Evolutionary conservation across 495 filamentous ascomycete genomes (phyloP), one percentile per base, ranked within the genome.

Genomic region (Immersiella caudata): DNA sequence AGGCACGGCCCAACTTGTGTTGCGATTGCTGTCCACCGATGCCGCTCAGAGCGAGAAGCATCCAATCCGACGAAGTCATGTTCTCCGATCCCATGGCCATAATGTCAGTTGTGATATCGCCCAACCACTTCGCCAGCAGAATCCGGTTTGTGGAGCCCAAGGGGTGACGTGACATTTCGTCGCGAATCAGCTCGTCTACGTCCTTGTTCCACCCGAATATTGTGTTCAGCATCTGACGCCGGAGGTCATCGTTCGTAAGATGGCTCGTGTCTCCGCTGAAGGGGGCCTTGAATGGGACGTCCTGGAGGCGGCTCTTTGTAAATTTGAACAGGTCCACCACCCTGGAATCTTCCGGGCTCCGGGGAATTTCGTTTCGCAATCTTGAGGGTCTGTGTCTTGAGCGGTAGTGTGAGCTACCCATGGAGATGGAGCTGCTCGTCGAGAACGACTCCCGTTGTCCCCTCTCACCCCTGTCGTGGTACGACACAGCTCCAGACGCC

Each of bases 141-240:
- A 96, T 91, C 14, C 90, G 86, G 62, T 85, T 90, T 8, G 91
- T 85, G 14, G 93, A 93, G 21, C 90, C 88, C 1, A 85, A 73
- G 25, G 87, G 83, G 73, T 96, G 92, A 22, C 89, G 86, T 51
- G 83, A 84, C 78, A 95, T 86, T 82, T 99, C 96, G 76, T 98
- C 95, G 26, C 88, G 87, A 58, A 99, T 88, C 72, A 99, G 79
- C 46, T 87, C 88, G 60, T 93, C 86, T 60, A 93, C 88, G 72
- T 97, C 93, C 59, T 90, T 90, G 64, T 93, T 88, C 93, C 94
- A 98, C 11, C 95, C 96, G 80, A 99, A 99, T 0, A 99, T 93
- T 29, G 92, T 90, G 74, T 87, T 92, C 21, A 99, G 82, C 96
- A 98, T 98, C 79, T 97, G 92, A 46, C 85, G 87, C 58, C 94